phyloP scores from a whole-genome alignment of 805 yeast species.

The Candida boidinii region DNA sequence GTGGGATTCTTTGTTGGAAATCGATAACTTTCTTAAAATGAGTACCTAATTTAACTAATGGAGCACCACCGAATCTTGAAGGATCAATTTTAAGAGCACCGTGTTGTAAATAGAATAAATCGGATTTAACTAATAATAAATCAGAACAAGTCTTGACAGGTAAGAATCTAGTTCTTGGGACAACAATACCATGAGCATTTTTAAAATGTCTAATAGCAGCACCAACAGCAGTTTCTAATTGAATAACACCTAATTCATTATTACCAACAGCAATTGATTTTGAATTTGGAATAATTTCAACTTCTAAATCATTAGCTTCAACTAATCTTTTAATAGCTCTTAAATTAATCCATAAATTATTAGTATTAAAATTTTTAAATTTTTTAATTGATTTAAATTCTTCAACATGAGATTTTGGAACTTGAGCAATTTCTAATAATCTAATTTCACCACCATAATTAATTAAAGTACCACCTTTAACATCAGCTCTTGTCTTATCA shows the following conservation, averaged over 20 bases:
- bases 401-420: constrained; percentile 96
- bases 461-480: constrained; percentile 97
- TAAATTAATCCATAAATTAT: constrained; percentile 94
- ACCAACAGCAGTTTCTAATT: constrained; percentile 98
- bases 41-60: constrained; percentile 91
- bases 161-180: constrained; percentile 94
- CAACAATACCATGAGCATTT: constrained; percentile 96
- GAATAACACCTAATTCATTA: constrained; percentile 76
- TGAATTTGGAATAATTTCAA: constrained; percentile 93
- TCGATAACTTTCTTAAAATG: constrained; percentile 93
- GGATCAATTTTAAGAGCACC: constrained; percentile 84
- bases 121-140: constrained; percentile 88
- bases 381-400: constrained; percentile 97
- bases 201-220: constrained; percentile 96
- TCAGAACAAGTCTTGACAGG: constrained; percentile 98
- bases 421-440: constrained; percentile 94
- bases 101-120: constrained; percentile 81
- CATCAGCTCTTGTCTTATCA: constrained; percentile 98
- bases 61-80: constrained; percentile 83
- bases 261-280: constrained; percentile 76
- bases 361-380: constrained; percentile 96
- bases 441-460: constrained; percentile 93
- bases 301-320: constrained; percentile 69
- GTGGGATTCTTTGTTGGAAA: constrained; percentile 83
- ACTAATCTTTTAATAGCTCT: constrained; percentile 90